Evolutionary conservation across 495 filamentous ascomycete genomes (phyloP), one percentile per base, ranked within the genome.

Genomic region (Ramalina peruviana): DNA sequence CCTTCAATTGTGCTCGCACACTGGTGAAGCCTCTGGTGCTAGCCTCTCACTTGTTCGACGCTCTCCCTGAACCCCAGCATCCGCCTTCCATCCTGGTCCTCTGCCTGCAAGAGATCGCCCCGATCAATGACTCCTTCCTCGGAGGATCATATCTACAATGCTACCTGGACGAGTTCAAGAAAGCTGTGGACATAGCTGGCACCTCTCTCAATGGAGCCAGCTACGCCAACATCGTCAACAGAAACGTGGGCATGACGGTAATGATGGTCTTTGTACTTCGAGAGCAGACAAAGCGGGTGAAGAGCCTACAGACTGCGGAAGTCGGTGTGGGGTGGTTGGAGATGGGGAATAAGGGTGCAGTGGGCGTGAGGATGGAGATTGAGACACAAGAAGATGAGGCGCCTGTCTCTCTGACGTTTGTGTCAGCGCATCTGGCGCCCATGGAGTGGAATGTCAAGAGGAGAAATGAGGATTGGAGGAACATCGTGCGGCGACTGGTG

Each of bases 311-410:
- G 48, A 78, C 75, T 12, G 85, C 81, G 3, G 85, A 81, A 25
- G 81, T 87, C 2, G 88, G 92, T 3, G 78, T 94, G 36, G 92
- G 92, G 2, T 44, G 88, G 3, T 77, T 77, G 48, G 80, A 85
- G 30, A 92, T 95, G 86, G 89, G 88, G 4, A 95, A 95, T 59
- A 98, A 98, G 60, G 92, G 89, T 21, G 88, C 87, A 7, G 86
- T 92, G 6, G 92, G 85, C 0, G 71, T 89, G 27, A 69, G 86
- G 30, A 60, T 94, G 46, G 73, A 72, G 2, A 82, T 78, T 54
- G 58, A 65, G n/a, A 57, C 57, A 1, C 13, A 17, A 7, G n/a
- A 37, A 7, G 55, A 56, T 6, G 59, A 60, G 4, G 62, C 69
- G 36, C 68, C 70, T 11, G 68, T 78, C 1, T 78, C 83, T 54